A percentile compares a stretch with the other conserved stretches of the same genome.
Conservation (phyloP, 768 basidiomycete genomes). For the Boletus sensibilis region DNA sequence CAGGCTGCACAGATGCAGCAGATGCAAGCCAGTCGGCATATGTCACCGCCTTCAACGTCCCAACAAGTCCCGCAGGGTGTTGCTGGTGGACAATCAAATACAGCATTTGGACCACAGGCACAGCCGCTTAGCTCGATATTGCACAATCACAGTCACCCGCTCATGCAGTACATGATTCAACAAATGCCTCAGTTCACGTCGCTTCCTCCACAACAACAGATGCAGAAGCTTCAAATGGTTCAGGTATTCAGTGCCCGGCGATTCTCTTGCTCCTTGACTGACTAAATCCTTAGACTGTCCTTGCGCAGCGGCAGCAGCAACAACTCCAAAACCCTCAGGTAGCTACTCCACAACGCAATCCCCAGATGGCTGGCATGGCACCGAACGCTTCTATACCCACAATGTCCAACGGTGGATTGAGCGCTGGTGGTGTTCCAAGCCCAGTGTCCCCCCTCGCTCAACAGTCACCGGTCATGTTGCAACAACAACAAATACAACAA, state of each 20-base stretch:
- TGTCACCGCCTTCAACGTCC: slow-evolving; percentile 41
- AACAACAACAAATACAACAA: slow-evolving; percentile 27
- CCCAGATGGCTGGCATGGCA: slow-evolving; percentile 32
- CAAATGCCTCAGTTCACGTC: slow-evolving; percentile 52
- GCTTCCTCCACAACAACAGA: slow-evolving; percentile 52
- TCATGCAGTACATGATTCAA: slow-evolving; percentile 54
- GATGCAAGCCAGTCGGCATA: slow-evolving; percentile 37
- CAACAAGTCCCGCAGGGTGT: slow-evolving; percentile 20
- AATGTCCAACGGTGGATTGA: slow-evolving; percentile 28
- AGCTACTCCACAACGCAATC: slow-evolving; percentile 26
- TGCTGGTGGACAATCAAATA: slow-evolving; percentile 18
- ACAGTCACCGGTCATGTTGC: slow-evolving; percentile 31
- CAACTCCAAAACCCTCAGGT: slow-evolving; percentile 31
- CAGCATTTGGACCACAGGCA: slow-evolving; percentile 30
- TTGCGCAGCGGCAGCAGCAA: slow-evolving; percentile 32
- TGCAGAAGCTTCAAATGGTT: slow-evolving; percentile 55
- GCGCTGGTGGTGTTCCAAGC: slow-evolving; percentile 23
- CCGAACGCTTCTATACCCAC: slow-evolving; percentile 26
- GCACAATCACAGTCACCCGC: slow-evolving; percentile 54
- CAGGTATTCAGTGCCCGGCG: slow-evolving; percentile 41
- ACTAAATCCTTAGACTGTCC: slow-evolving; percentile 9
- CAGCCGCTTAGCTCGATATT: slow-evolving; percentile 51
- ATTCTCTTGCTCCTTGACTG: slow-evolving; percentile 1
- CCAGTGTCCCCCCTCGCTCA: slow-evolving; percentile 32
- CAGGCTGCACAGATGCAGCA: slow-evolving; percentile 36